phyloP scores from a whole-genome alignment of 179 eudicot genomes.

The Silene coronaria region DNA sequence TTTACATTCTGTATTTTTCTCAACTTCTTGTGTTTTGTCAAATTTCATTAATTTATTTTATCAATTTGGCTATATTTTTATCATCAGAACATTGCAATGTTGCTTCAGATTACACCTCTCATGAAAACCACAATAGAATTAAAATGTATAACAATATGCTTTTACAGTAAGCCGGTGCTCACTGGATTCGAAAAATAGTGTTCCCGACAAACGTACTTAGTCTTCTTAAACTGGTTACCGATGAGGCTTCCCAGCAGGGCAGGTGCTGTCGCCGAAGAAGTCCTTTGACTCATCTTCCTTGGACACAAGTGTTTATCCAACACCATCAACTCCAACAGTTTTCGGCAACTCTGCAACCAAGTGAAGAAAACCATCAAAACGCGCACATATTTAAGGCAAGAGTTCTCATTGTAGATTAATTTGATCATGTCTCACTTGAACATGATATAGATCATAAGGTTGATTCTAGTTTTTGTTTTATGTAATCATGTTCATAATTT shows the following conservation, averaged over 20 bases:
- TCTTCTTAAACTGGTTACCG: slow-evolving; percentile 32
- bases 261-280: slow-evolving; percentile 44
- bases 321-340: slow-evolving; percentile 57
- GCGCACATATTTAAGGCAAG: neutral
- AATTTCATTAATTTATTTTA: no score
- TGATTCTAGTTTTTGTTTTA: neutral
- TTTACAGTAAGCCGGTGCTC: slow-evolving; percentile 43
- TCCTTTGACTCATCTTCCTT: slow-evolving; percentile 60
- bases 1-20: no score
- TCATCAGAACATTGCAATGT: neutral
- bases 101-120: neutral
- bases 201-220: slow-evolving; percentile 44
- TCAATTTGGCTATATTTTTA: no score
- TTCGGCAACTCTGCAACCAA: slow-evolving; percentile 60
- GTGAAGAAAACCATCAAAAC: neutral
- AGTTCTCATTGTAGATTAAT: no score
- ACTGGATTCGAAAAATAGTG: slow-evolving; percentile 82
- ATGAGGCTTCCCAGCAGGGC: slow-evolving; percentile 45
- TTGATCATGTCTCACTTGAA: no score
- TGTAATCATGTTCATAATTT: neutral
- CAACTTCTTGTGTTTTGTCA: no score
- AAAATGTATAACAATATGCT: neutral
- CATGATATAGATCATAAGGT: no score
- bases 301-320: slow-evolving; percentile 57
- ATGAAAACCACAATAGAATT: neutral